Percentiles rank a stretch among this genome's conserved stretches.
These are phyloP conservation scores for Boletus rubescentipes DNA, from an alignment of 768 basidiomycete species.

Conservation along the genomic window DNA sequence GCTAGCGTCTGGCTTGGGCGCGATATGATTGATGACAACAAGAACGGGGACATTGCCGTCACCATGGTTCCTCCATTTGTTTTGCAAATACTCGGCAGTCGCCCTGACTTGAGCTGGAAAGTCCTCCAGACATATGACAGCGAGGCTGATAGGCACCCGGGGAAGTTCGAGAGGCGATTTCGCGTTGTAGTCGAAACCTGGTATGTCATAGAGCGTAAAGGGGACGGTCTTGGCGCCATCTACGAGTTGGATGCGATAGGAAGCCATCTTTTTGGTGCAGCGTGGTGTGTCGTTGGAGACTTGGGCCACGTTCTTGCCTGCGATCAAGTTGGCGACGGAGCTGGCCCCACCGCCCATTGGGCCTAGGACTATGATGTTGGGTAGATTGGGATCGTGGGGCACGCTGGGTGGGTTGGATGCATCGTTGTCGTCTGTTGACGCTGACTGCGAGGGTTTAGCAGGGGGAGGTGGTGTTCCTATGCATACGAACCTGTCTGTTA, in stretches of 20 bases:
- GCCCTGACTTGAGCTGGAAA: slow-evolving; percentile 20
- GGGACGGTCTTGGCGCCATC: slow-evolving; percentile 7
- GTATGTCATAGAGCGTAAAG: slow-evolving; percentile 24
- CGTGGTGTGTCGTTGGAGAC: slow-evolving; percentile 19
- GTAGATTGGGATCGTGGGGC: not conserved
- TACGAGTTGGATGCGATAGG: slow-evolving; percentile 17
- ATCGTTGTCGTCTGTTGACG: not conserved
- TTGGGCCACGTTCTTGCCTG: slow-evolving; percentile 17
- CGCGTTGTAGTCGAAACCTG: slow-evolving; percentile 19
- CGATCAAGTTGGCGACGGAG: slow-evolving; percentile 32
- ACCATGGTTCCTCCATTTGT: slow-evolving; percentile 17
- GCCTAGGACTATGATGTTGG: slow-evolving; percentile 28
- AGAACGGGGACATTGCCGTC: slow-evolving; percentile 17
- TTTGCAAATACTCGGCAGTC: slow-evolving; percentile 18
- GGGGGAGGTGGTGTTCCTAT: too few relatives aligned
- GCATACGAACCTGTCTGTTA: too few relatives aligned
- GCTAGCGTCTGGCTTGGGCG: slow-evolving; percentile 16
- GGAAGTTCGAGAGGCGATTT: slow-evolving; percentile 22
- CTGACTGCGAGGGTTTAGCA: slow-evolving; percentile 9
- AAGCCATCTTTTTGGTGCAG: slow-evolving; percentile 18
- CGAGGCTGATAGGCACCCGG: slow-evolving; percentile 21
- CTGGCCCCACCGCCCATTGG: slow-evolving; percentile 28
- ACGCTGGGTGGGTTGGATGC: not conserved
- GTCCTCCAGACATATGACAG: slow-evolving; percentile 23
- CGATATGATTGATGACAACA: slow-evolving; percentile 21